Evolutionary conservation across 768 basidiomycete genomes (phyloP), one percentile per base, ranked within the genome.

Genomic region (Sarcodon aspratus): DNA sequence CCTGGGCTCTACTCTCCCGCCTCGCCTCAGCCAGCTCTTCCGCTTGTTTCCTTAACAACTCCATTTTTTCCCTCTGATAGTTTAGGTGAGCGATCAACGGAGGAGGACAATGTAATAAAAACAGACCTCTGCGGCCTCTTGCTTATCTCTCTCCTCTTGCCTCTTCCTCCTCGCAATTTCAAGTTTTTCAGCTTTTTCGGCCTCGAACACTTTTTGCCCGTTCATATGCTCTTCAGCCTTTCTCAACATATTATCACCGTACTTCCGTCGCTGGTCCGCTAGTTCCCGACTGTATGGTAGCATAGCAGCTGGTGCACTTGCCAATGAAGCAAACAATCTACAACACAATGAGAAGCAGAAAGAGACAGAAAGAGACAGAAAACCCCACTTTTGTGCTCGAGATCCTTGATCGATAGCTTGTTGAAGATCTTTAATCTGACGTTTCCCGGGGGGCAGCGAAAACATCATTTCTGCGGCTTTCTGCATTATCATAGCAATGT

Each of bases 401-500:
- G 73, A 71, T 9, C 91, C 93, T 50, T 90, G 85, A 36, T 81
- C 77, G 48, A 92, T 80, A 2, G 84, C 89, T 43, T 70, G 70
- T 52, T 85, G 73, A 17, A 98, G 72, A 52, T 97, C 92, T 48
- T 77, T 79, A 8, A 93, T 70, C 1, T 85, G 79, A 15, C 95
- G 82, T 61, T 92, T 91, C 27, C 79, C 70, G 1, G 83, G 75
- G 1, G 74, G 72, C 21, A 94, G 66, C 1, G 79, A 73, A 54
- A 92, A 82, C 21, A 98, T 67, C 67, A 97, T 74, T 63, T 97
- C 95, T 0, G 91, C 88, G 0, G 88, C 83, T 65, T 97, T 97
- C 62, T 99, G 96, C 63, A 94, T 84, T 33, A 98, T 92, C 86
- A 99, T 94, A 48, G 95, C 94, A 57, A 97, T 89, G 63, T 99